These are phyloP conservation scores for Heracleum sosnowskyi DNA, from an alignment of 129 eudicot genomes.

Conservation along the genomic window DNA sequence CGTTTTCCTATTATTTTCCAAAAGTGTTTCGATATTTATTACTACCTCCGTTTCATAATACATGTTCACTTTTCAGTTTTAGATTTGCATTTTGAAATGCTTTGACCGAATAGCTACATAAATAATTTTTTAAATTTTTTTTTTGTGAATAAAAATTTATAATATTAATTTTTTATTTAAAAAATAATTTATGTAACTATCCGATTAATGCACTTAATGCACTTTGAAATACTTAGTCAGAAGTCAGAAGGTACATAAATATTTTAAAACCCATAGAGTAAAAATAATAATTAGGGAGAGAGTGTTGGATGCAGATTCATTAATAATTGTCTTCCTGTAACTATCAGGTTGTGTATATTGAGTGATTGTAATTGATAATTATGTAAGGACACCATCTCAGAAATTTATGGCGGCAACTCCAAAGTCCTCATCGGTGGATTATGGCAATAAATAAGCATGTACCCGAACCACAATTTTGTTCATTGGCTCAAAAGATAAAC, in stretches of 20 bases:
- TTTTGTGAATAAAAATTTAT: too few species aligned
- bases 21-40: background rate
- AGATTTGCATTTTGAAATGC: too few species aligned
- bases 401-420: background rate
- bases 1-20: background rate
- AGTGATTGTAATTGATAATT: background rate
- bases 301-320: conserved; percentile 10
- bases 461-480: background rate
- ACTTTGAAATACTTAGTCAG: too few species aligned
- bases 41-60: too few species aligned
- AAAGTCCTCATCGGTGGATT: conserved; percentile 5
- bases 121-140: too few species aligned
- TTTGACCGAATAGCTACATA: too few species aligned
- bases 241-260: too few species aligned
- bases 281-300: background rate
- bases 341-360: background rate
- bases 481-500: background rate
- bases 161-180: too few species aligned
- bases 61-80: too few species aligned
- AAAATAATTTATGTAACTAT: too few species aligned
- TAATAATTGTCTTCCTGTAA: background rate
- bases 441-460: background rate
- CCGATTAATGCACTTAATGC: too few species aligned
- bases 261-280: too few species aligned
- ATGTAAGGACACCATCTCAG: conserved; percentile 7